Conservation (phyloP, 371 early-diverging fungal species). For the Mortierella sp. region DNA sequence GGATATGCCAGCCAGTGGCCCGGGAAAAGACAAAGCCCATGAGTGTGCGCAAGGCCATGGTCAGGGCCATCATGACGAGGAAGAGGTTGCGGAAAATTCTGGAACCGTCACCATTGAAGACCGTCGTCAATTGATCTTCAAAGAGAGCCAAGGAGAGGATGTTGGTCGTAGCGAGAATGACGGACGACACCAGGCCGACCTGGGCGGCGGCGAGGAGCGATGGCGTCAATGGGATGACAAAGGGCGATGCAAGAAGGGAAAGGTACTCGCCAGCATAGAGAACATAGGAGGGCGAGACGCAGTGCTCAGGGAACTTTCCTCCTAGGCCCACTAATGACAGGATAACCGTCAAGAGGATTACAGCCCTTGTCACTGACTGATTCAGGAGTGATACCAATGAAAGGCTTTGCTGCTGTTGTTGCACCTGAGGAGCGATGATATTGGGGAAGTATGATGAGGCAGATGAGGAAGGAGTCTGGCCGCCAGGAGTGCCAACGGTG, state of each 20-base stretch:
- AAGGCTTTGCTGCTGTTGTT: constrained; percentile 1
- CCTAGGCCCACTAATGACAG: constrained; percentile 33
- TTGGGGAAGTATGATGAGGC: constrained; percentile 35
- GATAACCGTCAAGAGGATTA: constrained; percentile 31
- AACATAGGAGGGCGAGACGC: constrained; percentile 40
- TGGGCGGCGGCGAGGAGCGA: constrained; percentile 32
- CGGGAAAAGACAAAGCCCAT: constrained; percentile 70
- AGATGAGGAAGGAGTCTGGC: constrained; percentile 20
- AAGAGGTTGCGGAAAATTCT: constrained; percentile 48
- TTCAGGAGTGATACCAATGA: constrained; percentile 24
- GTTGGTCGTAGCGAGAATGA: constrained; percentile 30
- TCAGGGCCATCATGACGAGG: constrained; percentile 37
- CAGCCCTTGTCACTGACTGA: constrained; percentile 42
- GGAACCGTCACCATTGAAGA: constrained; percentile 38
- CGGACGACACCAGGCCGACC: constrained; percentile 21
- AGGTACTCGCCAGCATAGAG: constrained; percentile 31
- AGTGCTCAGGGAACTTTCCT: constrained; percentile 50
- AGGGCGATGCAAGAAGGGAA: constrained; percentile 41
- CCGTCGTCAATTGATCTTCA: constrained; percentile 43
- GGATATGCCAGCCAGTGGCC: constrained; percentile 69
- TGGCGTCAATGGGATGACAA: constrained; percentile 43
- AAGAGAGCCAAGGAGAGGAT: constrained; percentile 45
- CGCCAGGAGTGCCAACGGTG: constrained; percentile 56
- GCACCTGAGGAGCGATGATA: constrained; percentile 15
- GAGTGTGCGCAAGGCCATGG: constrained; percentile 57